phyloP scores from a whole-genome alignment of 228 moss, liverwort and hornwort species.

The Sphagnum fallax region DNA sequence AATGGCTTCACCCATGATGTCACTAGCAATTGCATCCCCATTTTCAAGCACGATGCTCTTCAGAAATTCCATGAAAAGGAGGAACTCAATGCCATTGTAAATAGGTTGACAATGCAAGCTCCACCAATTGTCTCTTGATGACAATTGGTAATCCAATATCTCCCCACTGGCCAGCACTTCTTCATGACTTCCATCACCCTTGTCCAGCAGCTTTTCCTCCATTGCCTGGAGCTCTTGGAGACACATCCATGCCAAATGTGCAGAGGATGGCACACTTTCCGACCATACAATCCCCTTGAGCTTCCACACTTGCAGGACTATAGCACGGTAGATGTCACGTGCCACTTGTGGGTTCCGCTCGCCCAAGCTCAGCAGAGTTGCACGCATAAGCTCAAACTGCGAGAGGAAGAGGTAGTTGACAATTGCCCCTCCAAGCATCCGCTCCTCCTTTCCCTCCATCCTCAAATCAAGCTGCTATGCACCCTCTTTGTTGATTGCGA shows the following conservation, averaged over 20 bases:
- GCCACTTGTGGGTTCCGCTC: constrained; percentile 55
- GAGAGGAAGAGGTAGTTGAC: constrained; percentile 71
- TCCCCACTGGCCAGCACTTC: constrained; percentile 13
- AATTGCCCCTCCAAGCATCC: constrained; percentile 61
- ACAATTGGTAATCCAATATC: too few relatives aligned
- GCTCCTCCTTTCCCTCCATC: constrained; percentile 77
- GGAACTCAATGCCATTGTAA: constrained; percentile 77
- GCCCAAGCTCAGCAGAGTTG: constrained; percentile 65
- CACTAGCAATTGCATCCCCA: constrained; percentile 14
- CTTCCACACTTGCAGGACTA: constrained; percentile 66
- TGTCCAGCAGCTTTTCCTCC: constrained; percentile 50
- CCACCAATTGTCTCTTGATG: constrained; percentile 30
- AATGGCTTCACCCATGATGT: constrained; percentile 1
- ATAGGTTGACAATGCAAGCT: constrained; percentile 52
- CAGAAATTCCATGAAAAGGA: constrained; percentile 71
- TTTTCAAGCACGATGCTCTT: constrained; percentile 37
- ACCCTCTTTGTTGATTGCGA: too few relatives aligned
- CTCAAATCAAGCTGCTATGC: too few relatives aligned
- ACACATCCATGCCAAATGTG: constrained; percentile 88
- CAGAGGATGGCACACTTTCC: constrained; percentile 73
- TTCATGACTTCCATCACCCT: constrained; percentile 20
- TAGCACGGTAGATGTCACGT: constrained; percentile 60
- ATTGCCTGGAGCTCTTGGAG: constrained; percentile 72
- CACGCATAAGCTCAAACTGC: constrained; percentile 91
- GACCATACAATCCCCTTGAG: constrained; percentile 83